Percentiles rank a stretch among this genome's conserved stretches.
Evolutionary conservation across 371 early-diverging fungal genomes (phyloP).

Genomic region (Coemansia sp.): DNA sequence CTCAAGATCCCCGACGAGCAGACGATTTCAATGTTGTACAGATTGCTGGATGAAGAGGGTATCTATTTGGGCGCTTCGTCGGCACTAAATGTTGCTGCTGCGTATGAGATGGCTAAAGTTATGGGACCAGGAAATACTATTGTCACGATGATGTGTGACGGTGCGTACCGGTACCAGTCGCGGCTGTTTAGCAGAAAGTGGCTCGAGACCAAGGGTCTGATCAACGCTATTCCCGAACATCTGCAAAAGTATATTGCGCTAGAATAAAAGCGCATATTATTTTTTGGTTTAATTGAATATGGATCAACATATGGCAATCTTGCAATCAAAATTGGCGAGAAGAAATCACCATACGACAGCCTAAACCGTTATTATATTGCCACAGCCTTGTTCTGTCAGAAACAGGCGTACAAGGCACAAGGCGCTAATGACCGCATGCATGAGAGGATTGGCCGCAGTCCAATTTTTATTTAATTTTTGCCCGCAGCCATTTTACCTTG

Average conservation of each 20-base stretch:
- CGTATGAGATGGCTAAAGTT: constrained; percentile 84
- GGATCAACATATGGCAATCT: no score
- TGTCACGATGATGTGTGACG: constrained; percentile 88
- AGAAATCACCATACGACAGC: no score
- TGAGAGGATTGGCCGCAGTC: constrained; percentile 3
- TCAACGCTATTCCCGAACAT: constrained; percentile 75
- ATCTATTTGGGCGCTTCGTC: constrained; percentile 90
- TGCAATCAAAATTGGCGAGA: no score
- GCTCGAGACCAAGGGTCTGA: constrained; percentile 79
- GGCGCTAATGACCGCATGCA: not conserved
- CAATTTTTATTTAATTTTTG: not conserved
- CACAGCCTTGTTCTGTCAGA: no score
- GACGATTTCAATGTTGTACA: constrained; percentile 79
- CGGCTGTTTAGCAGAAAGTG: constrained; percentile 83
- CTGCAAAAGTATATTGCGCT: constrained; percentile 82
- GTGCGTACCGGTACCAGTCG: constrained; percentile 89
- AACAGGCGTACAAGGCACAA: not conserved
- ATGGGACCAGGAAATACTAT: constrained; percentile 78
- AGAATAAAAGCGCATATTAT: not conserved
- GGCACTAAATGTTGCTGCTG: constrained; percentile 90
- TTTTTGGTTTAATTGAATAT: no score
- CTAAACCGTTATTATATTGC: no score
- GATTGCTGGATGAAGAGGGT: constrained; percentile 89
- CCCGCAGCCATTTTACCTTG: constrained; percentile 3
- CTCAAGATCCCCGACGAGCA: constrained; percentile 78